Evolutionary conservation across 805 yeast species (phyloP).

Genomic region (Candida pseudofarinosa): DNA sequence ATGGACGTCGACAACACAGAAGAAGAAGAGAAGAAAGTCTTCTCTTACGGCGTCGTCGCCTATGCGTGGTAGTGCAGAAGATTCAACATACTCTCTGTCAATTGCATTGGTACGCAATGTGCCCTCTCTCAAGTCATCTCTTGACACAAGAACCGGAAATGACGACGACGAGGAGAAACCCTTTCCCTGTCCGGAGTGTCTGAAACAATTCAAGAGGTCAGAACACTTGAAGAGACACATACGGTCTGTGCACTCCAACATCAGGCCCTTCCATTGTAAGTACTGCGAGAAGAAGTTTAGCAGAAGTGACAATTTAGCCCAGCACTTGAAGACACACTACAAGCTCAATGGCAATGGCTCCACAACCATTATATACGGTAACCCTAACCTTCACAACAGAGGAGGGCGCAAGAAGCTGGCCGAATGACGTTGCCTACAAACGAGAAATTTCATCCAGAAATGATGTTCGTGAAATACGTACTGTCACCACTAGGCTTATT

Average conservation of each 20-base stretch:
- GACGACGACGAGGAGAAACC: conserved; percentile 6
- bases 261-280: conserved; percentile 42
- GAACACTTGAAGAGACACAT: conserved; percentile 43
- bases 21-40: conserved; percentile 19
- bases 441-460: no score
- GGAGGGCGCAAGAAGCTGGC: conserved; percentile 41
- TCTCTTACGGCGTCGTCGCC: conserved; percentile 6
- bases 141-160: conserved; percentile 3
- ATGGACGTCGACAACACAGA: conserved; percentile 4
- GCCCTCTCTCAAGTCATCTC: background rate
- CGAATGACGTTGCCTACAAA: no score
- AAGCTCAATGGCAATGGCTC: conserved; percentile 31
- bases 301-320: conserved; percentile 61
- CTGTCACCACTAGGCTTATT: background rate
- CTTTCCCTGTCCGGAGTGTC: conserved; percentile 41
- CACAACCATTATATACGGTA: conserved; percentile 21
- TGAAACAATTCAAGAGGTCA: conserved; percentile 39
- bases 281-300: conserved; percentile 47
- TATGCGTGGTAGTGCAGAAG: background rate
- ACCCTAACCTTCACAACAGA: conserved; percentile 17
- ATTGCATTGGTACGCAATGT: background rate
- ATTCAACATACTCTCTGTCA: background rate
- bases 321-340: conserved; percentile 47
- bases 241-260: conserved; percentile 42
- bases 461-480: no score